Percentiles rank a stretch among this genome's conserved stretches.
Evolutionary conservation across 768 basidiomycete species (phyloP).

Genomic region (Suillus subluteus): DNA sequence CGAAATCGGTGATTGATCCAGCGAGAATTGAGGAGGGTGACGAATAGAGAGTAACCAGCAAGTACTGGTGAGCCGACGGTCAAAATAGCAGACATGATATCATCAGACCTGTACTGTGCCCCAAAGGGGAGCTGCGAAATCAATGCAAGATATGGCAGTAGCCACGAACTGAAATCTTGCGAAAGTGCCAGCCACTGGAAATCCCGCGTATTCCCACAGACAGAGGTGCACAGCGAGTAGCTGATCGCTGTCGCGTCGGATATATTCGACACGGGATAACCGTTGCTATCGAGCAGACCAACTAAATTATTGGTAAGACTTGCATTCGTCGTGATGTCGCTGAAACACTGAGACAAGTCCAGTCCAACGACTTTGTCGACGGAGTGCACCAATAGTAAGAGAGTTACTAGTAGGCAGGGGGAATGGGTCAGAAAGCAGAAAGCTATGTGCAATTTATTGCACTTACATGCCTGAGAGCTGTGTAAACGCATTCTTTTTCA

Average conservation of each 20-base stretch:
- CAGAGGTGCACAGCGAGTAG: constrained; percentile 1
- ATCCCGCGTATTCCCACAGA: not conserved
- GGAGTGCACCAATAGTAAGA: not conserved
- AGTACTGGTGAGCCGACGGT: constrained; percentile 49
- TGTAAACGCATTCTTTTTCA: not conserved
- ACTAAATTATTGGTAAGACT: not conserved
- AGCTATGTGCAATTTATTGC: not conserved
- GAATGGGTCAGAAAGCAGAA: not conserved
- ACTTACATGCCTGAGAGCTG: not conserved
- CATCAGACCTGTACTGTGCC: constrained; percentile 39
- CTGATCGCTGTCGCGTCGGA: not conserved
- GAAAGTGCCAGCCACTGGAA: constrained; percentile 25
- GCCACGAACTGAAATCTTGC: constrained; percentile 47
- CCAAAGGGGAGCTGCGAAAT: constrained; percentile 55
- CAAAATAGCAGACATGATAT: constrained; percentile 45
- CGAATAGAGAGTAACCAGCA: constrained; percentile 47
- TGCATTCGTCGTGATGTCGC: not conserved
- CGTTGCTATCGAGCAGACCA: not conserved
- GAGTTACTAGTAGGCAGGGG: not conserved
- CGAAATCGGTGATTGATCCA: constrained; percentile 42
- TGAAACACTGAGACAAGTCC: not conserved
- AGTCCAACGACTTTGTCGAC: not conserved
- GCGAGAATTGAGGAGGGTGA: constrained; percentile 47
- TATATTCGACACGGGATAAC: not conserved
- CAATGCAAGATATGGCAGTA: constrained; percentile 52